phyloP scores from a whole-genome alignment of 768 basidiomycete genomes.

The Leccinum subgranulosum region DNA sequence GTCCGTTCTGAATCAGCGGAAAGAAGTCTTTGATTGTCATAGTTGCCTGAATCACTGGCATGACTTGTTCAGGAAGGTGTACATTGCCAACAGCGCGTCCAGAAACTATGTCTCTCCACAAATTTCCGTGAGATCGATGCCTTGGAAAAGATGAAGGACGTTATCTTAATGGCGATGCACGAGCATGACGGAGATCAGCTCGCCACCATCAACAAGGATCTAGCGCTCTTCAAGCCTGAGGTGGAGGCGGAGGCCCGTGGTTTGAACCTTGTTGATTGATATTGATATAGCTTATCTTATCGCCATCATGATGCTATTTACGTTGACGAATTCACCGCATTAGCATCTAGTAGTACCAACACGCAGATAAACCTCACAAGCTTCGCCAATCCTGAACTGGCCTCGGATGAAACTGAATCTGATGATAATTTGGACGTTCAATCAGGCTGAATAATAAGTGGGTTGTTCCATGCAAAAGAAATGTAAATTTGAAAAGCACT shows the following conservation, averaged over 20 bases:
- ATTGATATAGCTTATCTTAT: neutral
- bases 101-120: neutral
- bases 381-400: neutral
- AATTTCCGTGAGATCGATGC: neutral
- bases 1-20: neutral
- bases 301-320: neutral
- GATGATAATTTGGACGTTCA: neutral
- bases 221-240: neutral
- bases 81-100: neutral
- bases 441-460: too few species aligned
- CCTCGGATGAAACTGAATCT: neutral
- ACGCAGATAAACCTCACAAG: neutral
- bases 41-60: neutral
- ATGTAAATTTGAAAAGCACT: too few species aligned
- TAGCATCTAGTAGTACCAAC: neutral
- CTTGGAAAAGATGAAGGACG: neutral
- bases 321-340: neutral
- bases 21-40: neutral
- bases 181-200: neutral
- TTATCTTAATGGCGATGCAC: neutral
- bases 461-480: too few species aligned
- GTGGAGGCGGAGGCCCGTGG: neutral
- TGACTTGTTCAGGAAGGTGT: neutral
- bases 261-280: too few species aligned
- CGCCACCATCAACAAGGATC: too few species aligned